phyloP scores from a whole-genome alignment of 148 eudicot genomes.

The Beta vulgaris region DNA sequence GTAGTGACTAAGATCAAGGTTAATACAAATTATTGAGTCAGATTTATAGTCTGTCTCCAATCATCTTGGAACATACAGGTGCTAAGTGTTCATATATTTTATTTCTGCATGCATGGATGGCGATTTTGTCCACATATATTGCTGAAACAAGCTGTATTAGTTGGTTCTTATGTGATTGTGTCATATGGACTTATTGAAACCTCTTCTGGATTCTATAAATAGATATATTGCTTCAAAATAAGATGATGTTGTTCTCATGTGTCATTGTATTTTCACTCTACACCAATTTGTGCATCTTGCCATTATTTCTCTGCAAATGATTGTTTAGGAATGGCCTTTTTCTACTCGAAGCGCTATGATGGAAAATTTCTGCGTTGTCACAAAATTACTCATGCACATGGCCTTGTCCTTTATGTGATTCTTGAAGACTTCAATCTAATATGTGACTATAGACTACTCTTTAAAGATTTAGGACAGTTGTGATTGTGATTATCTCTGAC shows the following conservation, averaged over 20 bases:
- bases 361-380: not conserved
- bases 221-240: not conserved
- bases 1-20: not conserved
- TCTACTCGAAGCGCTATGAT: not conserved
- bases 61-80: not conserved
- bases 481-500: not conserved
- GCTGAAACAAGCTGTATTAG: not conserved
- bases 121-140: not conserved
- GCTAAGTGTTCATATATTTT: not conserved
- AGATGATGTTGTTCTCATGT: not conserved
- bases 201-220: not conserved
- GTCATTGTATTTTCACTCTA: not conserved
- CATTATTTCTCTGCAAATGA: not conserved
- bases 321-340: not conserved
- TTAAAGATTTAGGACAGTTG: not conserved
- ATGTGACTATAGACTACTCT: not conserved
- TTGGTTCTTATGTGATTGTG: not conserved
- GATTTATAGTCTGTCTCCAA: not conserved
- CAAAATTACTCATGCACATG: not conserved
- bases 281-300: not conserved
- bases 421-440: not conserved
- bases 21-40: not conserved
- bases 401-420: not conserved
- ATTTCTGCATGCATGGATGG: not conserved
- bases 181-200: not conserved